phyloP scores from a whole-genome alignment of 1,284 basidiomycete species.

The Omphalotus olearius region DNA sequence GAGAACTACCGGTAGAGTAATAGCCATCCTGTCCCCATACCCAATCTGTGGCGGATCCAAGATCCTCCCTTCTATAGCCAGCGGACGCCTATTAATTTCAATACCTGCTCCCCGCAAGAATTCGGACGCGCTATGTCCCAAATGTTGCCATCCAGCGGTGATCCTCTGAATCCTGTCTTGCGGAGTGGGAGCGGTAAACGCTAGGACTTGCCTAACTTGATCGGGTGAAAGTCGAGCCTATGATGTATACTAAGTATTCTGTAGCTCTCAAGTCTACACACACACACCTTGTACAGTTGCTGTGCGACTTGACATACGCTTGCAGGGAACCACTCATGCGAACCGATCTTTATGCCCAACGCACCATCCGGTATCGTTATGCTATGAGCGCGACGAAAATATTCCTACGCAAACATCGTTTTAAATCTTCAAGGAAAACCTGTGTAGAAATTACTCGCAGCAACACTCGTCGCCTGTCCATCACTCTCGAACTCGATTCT shows the following conservation, averaged over 20 bases:
- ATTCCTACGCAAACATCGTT: slow-evolving; percentile 20
- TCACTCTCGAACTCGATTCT: slow-evolving; percentile 27
- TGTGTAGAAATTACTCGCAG: slow-evolving; percentile 17
- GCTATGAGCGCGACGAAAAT: slow-evolving; percentile 26
- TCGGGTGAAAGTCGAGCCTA: slow-evolving; percentile 27
- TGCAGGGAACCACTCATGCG: slow-evolving; percentile 26
- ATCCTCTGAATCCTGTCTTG: slow-evolving; percentile 21
- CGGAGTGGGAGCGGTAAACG: slow-evolving; percentile 25
- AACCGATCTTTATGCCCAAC: slow-evolving; percentile 25
- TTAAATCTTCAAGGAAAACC: not conserved
- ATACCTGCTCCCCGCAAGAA: slow-evolving; percentile 29
- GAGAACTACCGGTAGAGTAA: no score
- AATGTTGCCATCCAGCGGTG: slow-evolving; percentile 22
- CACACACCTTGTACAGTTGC: slow-evolving; percentile 27
- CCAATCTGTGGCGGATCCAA: slow-evolving; percentile 25
- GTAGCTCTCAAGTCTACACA: not conserved
- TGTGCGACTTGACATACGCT: slow-evolving; percentile 21
- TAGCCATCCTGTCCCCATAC: slow-evolving; percentile 15
- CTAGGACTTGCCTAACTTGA: slow-evolving; percentile 25
- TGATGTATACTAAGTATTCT: not conserved
- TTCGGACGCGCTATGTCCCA: slow-evolving; percentile 27
- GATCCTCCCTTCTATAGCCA: slow-evolving; percentile 25
- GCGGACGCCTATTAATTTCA: slow-evolving; percentile 19
- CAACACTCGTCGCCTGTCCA: slow-evolving; percentile 25
- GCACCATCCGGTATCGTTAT: slow-evolving; percentile 19